Percentiles rank a stretch among this genome's conserved stretches.
phyloP scores from a whole-genome alignment of 2,329 filamentous ascomycete genomes.

The Monilinia polystroma region DNA sequence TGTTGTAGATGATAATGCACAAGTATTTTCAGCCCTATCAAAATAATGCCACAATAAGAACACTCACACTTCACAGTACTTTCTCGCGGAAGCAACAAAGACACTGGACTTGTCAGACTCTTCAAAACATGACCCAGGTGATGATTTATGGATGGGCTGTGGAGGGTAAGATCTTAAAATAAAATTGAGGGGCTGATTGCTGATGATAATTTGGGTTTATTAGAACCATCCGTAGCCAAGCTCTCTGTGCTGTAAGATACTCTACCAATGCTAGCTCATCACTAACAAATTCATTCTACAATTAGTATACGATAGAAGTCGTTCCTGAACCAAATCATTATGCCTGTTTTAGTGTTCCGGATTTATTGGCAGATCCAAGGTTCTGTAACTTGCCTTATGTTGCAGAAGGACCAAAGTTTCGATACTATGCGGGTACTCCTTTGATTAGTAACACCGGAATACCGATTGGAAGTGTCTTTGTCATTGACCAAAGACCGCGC shows the following conservation, averaged over 20 bases:
- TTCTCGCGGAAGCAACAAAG: constrained; percentile 50
- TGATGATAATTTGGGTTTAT: background rate
- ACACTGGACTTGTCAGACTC: constrained; percentile 39
- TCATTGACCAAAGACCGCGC: constrained; percentile 56
- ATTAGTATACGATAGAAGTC: constrained; percentile 25
- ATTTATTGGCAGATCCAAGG: constrained; percentile 22
- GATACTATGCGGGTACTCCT: constrained; percentile 28
- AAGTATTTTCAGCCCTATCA: constrained; percentile 21
- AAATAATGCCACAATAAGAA: background rate
- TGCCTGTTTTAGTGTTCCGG: constrained; percentile 26
- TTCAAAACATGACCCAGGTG: constrained; percentile 22
- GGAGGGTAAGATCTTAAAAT: constrained; percentile 15
- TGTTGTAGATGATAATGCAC: constrained; percentile 42
- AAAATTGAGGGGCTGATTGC: background rate
- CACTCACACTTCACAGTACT: constrained; percentile 41
- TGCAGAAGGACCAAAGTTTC: constrained; percentile 22
- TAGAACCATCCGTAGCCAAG: constrained; percentile 23
- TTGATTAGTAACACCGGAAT: constrained; percentile 21
- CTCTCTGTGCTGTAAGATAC: constrained; percentile 24
- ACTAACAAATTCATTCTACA: background rate
- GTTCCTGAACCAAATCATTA: constrained; percentile 20
- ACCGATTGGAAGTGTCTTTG: constrained; percentile 56
- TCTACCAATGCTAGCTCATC: no score
- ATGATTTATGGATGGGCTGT: constrained; percentile 26
- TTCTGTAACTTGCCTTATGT: constrained; percentile 28